Evolutionary conservation across 2,329 filamentous ascomycete genomes (phyloP).

Genomic region (Cladosporium velox): DNA sequence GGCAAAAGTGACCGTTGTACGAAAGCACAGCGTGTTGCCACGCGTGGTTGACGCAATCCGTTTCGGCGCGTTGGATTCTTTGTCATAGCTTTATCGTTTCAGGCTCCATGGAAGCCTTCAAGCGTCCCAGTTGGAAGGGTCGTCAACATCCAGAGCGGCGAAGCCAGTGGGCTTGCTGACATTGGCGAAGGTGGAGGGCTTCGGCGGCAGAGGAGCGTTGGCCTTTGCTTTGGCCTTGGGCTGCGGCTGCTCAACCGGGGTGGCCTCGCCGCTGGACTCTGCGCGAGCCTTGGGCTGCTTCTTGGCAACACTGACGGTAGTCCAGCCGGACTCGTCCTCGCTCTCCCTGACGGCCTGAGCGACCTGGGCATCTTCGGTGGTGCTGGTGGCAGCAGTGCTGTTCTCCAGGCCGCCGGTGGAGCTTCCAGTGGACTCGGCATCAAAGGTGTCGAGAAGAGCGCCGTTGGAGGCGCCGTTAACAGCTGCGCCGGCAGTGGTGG

Average conservation of each 20-base stretch:
- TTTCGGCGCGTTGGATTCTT: neutral
- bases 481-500: constrained; percentile 25
- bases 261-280: constrained; percentile 23
- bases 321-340: constrained; percentile 59
- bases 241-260: constrained; percentile 21
- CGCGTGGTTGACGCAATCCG: neutral
- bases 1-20: neutral
- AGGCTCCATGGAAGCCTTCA: constrained; percentile 6
- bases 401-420: constrained; percentile 40
- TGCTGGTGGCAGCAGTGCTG: constrained; percentile 42
- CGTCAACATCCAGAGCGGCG: constrained; percentile 29
- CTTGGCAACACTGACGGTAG: constrained; percentile 56
- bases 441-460: constrained; percentile 54
- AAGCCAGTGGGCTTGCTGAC: constrained; percentile 28
- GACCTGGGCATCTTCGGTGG: constrained; percentile 60
- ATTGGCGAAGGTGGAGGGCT: constrained; percentile 23
- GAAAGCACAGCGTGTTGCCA: neutral
- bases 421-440: constrained; percentile 45
- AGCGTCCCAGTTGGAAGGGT: constrained; percentile 32
- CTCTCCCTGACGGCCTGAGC: constrained; percentile 51
- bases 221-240: constrained; percentile 18
- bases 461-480: constrained; percentile 25
- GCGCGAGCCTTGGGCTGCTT: constrained; percentile 58
- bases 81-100: neutral
- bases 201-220: constrained; percentile 16